These are phyloP conservation scores for Diaporthe citriasiana DNA, from an alignment of 2,329 filamentous ascomycete species.

Conservation along the genomic window DNA sequence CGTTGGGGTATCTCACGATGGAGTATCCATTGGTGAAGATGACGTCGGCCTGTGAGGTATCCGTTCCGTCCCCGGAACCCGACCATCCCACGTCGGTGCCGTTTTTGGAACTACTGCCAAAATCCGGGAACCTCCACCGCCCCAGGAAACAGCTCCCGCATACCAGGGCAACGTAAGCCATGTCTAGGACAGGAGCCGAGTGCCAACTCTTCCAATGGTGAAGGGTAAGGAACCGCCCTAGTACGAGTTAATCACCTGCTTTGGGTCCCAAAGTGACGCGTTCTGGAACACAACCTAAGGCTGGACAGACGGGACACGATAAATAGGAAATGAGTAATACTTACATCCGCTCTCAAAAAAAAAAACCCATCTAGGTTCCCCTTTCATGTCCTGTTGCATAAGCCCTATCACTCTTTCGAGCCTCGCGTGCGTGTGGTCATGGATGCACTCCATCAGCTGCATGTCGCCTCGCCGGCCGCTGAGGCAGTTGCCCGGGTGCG, in stretches of 20 bases:
- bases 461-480: slow-evolving; percentile 66
- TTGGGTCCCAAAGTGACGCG: not conserved
- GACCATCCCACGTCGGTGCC: not conserved
- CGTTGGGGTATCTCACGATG: slow-evolving; percentile 61
- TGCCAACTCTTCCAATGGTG: slow-evolving; percentile 77
- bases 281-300: not conserved
- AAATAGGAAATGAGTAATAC: not conserved
- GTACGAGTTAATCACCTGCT: not conserved
- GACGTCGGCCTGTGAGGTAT: not conserved
- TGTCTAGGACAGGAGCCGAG: slow-evolving; percentile 61
- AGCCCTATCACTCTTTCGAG: slow-evolving; percentile 67
- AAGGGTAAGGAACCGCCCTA: slow-evolving; percentile 62
- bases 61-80: not conserved
- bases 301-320: not conserved
- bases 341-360: slow-evolving; percentile 68
- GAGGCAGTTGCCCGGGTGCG: slow-evolving; percentile 64
- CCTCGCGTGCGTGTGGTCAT: slow-evolving; percentile 64
- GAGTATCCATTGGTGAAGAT: slow-evolving; percentile 72
- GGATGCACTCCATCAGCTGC: slow-evolving; percentile 70
- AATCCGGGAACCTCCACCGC: slow-evolving; percentile 62
- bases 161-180: slow-evolving; percentile 62
- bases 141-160: slow-evolving; percentile 72
- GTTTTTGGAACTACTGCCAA: slow-evolving; percentile 42
- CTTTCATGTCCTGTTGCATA: slow-evolving; percentile 68
- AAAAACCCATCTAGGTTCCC: slow-evolving; percentile 71